phyloP scores from a whole-genome alignment of 345 rosid species.

The Boechera stricta region DNA sequence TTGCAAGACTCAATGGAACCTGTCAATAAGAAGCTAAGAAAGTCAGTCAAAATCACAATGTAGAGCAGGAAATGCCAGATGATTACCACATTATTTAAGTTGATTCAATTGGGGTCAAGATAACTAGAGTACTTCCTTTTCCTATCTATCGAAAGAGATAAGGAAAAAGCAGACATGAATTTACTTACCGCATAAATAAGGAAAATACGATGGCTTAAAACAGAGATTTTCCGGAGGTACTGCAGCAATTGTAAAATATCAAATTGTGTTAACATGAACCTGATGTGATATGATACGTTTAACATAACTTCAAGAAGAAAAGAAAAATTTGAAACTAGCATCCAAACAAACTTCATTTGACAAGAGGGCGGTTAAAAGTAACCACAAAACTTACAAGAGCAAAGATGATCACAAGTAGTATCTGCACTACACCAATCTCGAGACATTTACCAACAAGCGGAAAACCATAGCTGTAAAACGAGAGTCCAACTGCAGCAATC shows the following conservation, averaged over 20 bases:
- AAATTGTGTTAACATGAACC: conserved; percentile 14
- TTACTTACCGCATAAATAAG: conserved; percentile 81
- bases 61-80: neutral
- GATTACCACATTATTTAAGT: conserved; percentile 20
- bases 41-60: conserved; percentile 7
- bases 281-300: neutral
- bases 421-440: conserved; percentile 87
- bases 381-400: conserved; percentile 77
- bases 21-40: conserved; percentile 42
- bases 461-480: conserved; percentile 93
- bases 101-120: neutral
- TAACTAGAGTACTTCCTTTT: neutral
- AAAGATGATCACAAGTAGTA: conserved; percentile 78
- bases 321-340: conserved; percentile 2
- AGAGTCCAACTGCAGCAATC: conserved; percentile 97
- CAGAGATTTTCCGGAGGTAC: conserved; percentile 95
- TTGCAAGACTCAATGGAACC: conserved; percentile 97
- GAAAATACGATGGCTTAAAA: conserved; percentile 90
- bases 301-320: conserved; percentile 21
- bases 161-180: neutral
- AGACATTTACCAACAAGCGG: conserved; percentile 89
- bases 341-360: neutral
- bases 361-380: neutral
- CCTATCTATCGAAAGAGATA: neutral
- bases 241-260: conserved; percentile 49